A percentile compares a stretch with the other conserved stretches of the same genome.
phyloP scores from a whole-genome alignment of 1,284 basidiomycete genomes.

The Retiboletus flavoniger region DNA sequence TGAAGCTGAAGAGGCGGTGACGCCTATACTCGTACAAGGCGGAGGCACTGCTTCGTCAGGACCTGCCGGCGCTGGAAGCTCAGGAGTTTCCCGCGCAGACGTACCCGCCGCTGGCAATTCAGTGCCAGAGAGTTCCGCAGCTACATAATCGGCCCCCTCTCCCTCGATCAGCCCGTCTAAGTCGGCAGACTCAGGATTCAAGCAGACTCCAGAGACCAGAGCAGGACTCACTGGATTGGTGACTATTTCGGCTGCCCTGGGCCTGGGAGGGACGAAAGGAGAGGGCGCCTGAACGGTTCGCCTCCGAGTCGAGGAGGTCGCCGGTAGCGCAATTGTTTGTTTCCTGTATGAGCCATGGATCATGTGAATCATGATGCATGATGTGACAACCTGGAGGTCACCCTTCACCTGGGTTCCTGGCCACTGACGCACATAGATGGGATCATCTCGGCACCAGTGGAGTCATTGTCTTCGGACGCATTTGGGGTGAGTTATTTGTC shows the following conservation, averaged over 20 bases:
- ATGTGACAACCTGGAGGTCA: constrained; percentile 5
- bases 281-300: constrained; percentile 3
- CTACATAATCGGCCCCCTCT: not conserved
- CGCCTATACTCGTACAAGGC: constrained; percentile 12
- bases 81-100: not conserved
- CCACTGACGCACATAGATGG: constrained; percentile 23
- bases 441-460: constrained; percentile 5
- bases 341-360: constrained; percentile 1
- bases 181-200: constrained; percentile 1
- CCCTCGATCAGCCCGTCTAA: not conserved
- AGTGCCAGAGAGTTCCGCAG: not conserved
- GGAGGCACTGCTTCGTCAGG: constrained; percentile 4
- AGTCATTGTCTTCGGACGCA: constrained; percentile 13
- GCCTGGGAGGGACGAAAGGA: constrained; percentile 1
- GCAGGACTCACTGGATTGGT: not conserved
- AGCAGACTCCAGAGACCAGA: not conserved
- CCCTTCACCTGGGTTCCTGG: constrained; percentile 16
- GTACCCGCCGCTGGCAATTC: not conserved
- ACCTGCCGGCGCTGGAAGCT: not conserved
- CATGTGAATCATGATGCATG: constrained; percentile 11
- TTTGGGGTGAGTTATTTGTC: constrained; percentile 15
- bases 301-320: not conserved
- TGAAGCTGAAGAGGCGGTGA: not conserved
- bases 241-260: not conserved
- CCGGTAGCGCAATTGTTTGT: constrained; percentile 1